Evolutionary conservation across 169 alveolate species (phyloP), one percentile per base, ranked within the genome.

Genomic region (Cryptosporidium sp.): DNA sequence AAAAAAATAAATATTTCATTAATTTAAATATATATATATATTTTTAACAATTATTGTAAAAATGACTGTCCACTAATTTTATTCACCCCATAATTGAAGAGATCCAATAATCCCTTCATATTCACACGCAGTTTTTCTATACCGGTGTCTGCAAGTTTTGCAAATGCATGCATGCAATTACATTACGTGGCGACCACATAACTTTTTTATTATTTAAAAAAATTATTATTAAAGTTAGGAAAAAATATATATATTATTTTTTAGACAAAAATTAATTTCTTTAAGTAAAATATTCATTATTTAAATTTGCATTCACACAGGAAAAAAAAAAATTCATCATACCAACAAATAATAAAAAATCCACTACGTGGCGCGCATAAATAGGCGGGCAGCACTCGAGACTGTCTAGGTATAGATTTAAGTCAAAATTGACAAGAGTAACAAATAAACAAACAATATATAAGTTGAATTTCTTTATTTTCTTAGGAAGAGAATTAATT

Each of bases 121-220:
- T 50, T 29, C 65, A 71, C 85, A 71, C 85, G 41, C 41, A 71
- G 33, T 71, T 31, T 71, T 71, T 71, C 61, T 33, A 71, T 71
- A 71, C 85, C 85, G 85, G 85, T 50, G 85, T 71, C 18, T 50
- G 65, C 69, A 43, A 50, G 23, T 45, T 69, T 71, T 71, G 48
- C 84, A 71, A 50, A 50, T 71, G 67, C 85, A 71, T 71, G 85
- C 85, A 71, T 71, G 69, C 85, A 71, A 50, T 71, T 45, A 33
- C 67, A 50, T 71, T 50, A 71, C 85, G 85, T 71, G 85, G 84
- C 35, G 37, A 69, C 55, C 55, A 41, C 14, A 67, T 37, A 41
- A 14, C 21, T 29, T 67, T n/a, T 33, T 61, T 33, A n/a, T 59
- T 23, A 48, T 51, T 21, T 23, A 55, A 21, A 9, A n/a, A 55